Conservation (phyloP, 202 grass and related monocot genomes). For the Carex arenaria region DNA sequence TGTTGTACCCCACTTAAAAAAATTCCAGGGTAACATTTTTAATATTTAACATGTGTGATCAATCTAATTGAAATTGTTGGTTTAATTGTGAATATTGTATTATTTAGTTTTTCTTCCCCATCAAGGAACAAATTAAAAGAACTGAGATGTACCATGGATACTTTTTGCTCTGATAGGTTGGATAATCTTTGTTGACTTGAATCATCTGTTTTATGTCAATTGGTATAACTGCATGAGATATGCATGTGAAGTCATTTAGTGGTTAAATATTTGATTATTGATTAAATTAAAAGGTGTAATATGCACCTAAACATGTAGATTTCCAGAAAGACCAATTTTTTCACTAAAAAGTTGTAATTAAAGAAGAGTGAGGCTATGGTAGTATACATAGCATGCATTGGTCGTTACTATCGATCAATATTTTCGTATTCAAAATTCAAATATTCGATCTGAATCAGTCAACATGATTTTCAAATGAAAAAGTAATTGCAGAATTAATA, state of each 20-base stretch:
- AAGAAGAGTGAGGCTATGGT: too few relatives aligned
- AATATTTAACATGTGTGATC: neutral
- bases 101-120: neutral
- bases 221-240: too few relatives aligned
- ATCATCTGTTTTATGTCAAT: conserved; percentile 86
- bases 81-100: neutral
- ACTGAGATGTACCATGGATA: neutral
- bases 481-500: too few relatives aligned
- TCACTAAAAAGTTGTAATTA: neutral
- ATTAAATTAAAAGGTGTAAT: neutral
- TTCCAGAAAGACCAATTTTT: neutral
- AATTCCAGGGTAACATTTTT: neutral
- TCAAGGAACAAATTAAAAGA: neutral
- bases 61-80: neutral
- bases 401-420: too few relatives aligned
- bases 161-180: neutral
- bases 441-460: too few relatives aligned
- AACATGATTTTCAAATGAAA: too few relatives aligned
- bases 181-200: conserved; percentile 53
- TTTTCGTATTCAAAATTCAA: too few relatives aligned
- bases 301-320: neutral
- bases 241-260: neutral
- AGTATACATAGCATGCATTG: too few relatives aligned
- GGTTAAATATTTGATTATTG: neutral
- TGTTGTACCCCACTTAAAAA: neutral